Evolutionary conservation across 129 eudicot genomes (phyloP).

Genomic region (Centrapalus pauciflorus): DNA sequence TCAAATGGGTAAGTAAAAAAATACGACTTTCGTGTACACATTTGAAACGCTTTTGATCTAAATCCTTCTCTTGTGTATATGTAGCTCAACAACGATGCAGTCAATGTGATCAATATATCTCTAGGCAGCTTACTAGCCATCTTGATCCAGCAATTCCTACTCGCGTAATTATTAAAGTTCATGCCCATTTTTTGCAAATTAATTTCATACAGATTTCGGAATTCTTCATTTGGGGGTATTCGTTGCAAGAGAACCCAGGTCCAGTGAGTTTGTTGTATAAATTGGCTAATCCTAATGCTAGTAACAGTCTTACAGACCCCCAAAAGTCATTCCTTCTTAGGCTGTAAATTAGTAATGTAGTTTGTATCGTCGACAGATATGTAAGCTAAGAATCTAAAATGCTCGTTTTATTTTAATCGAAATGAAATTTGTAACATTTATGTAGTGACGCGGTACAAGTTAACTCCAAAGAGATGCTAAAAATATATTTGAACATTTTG

Average conservation of each 20-base stretch:
- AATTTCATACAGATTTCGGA: not conserved
- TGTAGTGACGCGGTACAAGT: no score
- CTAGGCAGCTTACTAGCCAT: conserved; percentile 81
- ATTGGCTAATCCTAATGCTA: not conserved
- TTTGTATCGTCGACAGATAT: not conserved
- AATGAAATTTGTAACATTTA: no score
- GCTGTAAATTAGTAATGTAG: not conserved
- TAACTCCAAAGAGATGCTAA: no score
- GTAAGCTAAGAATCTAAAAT: no score
- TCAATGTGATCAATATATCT: conserved; percentile 82
- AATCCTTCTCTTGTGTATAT: conserved; percentile 11
- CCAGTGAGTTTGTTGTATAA: conserved; percentile 17
- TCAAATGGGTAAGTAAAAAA: conserved; percentile 61
- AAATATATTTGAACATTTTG: no score
- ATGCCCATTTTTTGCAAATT: not conserved
- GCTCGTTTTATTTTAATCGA: no score
- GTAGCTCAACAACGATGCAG: conserved; percentile 92
- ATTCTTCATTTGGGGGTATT: not conserved
- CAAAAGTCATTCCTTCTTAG: not conserved
- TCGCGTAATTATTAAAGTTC: conserved; percentile 8
- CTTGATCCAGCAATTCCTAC: conserved; percentile 56
- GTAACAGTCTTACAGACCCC: not conserved
- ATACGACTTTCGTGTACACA: not conserved
- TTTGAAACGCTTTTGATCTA: not conserved
- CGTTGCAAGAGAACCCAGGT: no score